Percentiles rank a stretch among this genome's conserved stretches.
phyloP scores from a whole-genome alignment of 2,329 filamentous ascomycete genomes.

The Colletotrichum sp. region DNA sequence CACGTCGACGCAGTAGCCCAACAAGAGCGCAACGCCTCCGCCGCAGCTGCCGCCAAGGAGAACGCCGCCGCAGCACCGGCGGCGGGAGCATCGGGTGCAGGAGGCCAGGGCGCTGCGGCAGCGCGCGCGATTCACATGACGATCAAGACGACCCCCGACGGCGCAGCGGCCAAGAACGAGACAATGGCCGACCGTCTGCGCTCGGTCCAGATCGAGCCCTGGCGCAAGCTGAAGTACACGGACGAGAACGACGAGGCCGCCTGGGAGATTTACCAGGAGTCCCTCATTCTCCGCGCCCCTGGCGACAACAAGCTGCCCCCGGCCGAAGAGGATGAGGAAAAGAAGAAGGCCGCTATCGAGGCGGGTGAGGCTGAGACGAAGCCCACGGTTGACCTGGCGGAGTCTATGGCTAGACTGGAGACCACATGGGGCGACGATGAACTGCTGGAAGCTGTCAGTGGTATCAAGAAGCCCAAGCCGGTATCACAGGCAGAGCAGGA shows the following conservation, averaged over 20 bases:
- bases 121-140: conserved; percentile 86
- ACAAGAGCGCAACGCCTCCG: conserved; percentile 60
- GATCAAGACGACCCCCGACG: conserved; percentile 76
- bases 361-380: background rate
- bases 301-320: background rate
- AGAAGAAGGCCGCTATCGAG: conserved; percentile 24
- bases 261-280: conserved; percentile 77
- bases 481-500: conserved; percentile 30
- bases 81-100: conserved; percentile 34
- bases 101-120: conserved; percentile 55
- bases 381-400: conserved; percentile 31
- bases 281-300: conserved; percentile 60
- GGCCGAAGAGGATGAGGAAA: conserved; percentile 24
- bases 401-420: conserved; percentile 41
- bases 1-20: conserved; percentile 88
- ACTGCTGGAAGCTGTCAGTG: conserved; percentile 51
- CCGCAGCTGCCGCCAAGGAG: conserved; percentile 35
- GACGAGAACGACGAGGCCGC: conserved; percentile 80
- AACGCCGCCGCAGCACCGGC: conserved; percentile 44
- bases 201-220: conserved; percentile 80
- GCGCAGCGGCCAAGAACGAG: conserved; percentile 67
- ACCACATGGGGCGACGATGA: conserved; percentile 49
- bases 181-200: conserved; percentile 80
- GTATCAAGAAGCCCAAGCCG: conserved; percentile 38
- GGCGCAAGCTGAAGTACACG: conserved; percentile 79